Conservation (phyloP, 139 green algal genomes). For the Desmodesmus armatus region DNA sequence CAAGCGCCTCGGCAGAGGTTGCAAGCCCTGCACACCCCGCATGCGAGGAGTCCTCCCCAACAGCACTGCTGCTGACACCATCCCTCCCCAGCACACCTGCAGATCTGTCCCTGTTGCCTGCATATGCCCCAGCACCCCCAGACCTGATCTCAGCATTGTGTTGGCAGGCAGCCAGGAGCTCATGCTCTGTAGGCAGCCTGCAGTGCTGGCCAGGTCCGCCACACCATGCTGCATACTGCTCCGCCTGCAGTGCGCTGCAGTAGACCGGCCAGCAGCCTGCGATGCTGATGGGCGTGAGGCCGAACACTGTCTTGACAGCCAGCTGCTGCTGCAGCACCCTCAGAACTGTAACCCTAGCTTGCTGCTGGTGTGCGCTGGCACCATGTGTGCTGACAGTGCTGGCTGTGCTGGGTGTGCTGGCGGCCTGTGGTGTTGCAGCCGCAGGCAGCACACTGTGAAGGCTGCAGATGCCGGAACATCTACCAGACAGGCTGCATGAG, state of each 20-base stretch:
- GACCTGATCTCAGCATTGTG: not conserved
- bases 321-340: slow-evolving; percentile 11
- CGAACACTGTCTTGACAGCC: slow-evolving; percentile 36
- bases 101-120: not conserved
- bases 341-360: too few relatives aligned
- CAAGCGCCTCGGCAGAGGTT: too few relatives aligned
- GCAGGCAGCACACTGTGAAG: not conserved
- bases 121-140: not conserved
- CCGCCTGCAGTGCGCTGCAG: slow-evolving; percentile 24
- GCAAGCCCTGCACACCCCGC: too few relatives aligned
- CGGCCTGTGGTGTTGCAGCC: not conserved
- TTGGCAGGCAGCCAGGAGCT: slow-evolving; percentile 20
- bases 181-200: slow-evolving; percentile 18
- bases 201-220: not conserved
- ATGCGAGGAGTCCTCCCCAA: too few relatives aligned
- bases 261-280: slow-evolving; percentile 32
- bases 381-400: not conserved
- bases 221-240: slow-evolving; percentile 30
- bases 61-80: not conserved
- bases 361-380: too few relatives aligned
- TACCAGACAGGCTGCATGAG: too few relatives aligned
- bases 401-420: not conserved
- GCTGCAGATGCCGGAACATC: not conserved
- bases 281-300: not conserved
- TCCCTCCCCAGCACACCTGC: too few relatives aligned